phyloP scores from a whole-genome alignment of 2,329 filamentous ascomycete genomes.

The Bipolaris victoriae region DNA sequence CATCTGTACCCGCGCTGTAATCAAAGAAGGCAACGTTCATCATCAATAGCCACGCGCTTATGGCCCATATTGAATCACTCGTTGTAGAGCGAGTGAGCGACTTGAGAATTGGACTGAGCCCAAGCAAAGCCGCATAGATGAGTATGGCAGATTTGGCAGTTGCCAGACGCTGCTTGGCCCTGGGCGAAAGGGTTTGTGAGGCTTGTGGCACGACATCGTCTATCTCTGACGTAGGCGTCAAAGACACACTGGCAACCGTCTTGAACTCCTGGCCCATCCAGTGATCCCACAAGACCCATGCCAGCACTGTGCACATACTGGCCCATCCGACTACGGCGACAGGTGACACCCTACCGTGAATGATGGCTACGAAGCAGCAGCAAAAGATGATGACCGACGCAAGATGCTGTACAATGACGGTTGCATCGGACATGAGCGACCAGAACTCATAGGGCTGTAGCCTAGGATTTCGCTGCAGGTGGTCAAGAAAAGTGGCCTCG shows the following conservation, averaged over 20 bases:
- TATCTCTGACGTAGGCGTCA: slow-evolving; percentile 1
- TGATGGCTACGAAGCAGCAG: slow-evolving; percentile 91
- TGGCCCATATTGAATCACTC: slow-evolving; percentile 94
- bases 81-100: slow-evolving; percentile 93
- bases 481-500: slow-evolving; percentile 93
- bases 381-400: slow-evolving; percentile 94
- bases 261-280: slow-evolving; percentile 79
- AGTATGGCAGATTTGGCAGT: slow-evolving; percentile 91
- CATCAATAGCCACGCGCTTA: slow-evolving; percentile 88
- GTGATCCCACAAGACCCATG: slow-evolving; percentile 89
- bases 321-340: slow-evolving; percentile 88
- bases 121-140: slow-evolving; percentile 91
- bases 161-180: slow-evolving; percentile 69
- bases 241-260: slow-evolving; percentile 48
- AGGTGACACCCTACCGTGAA: slow-evolving; percentile 83
- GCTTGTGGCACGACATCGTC: background rate
- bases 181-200: slow-evolving; percentile 55
- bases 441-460: slow-evolving; percentile 97
- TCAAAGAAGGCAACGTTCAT: slow-evolving; percentile 99
- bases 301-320: slow-evolving; percentile 79
- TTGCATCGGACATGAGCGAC: slow-evolving; percentile 92
- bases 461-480: slow-evolving; percentile 91
- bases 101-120: slow-evolving; percentile 92
- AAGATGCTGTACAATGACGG: slow-evolving; percentile 95
- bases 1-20: slow-evolving; percentile 75